Base-by-base conservation (phyloP, 139 green algal genomes). In the Coelastrella sp. region DNA sequence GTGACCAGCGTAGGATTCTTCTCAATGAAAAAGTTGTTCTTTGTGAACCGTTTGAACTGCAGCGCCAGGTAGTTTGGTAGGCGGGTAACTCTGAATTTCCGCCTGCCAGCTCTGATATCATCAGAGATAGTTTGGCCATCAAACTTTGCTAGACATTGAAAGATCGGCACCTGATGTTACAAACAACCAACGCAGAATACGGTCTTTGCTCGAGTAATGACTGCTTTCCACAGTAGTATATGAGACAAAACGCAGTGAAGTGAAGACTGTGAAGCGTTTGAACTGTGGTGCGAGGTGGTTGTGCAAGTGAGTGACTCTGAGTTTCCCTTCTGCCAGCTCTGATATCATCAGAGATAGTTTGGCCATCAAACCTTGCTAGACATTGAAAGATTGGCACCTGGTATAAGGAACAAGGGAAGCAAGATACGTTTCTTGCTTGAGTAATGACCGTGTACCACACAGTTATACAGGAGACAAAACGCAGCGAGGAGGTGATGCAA, bases 1-100 rank as follows among this genome's bases (percentile, higher is more conserved):
- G 98, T 99, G 32, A 99, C 98, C 75, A 99, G 96, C 78, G 98
- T 99, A 59, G 97, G 97, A 94, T 99, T 99, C 94, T 99, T 99
- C 95, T 99, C 97, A 13, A 96, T 73, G 90, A 97, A 98, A 89
- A 98, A 98, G 92, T 96, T 97, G 95, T 99, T 99, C 91, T 98
- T 98, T 14, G 95, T 97, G 94, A 99, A 99, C 84, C 98, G 95
- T 89, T 97, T 97, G 86, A 99, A 96, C 32, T 87, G 77, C 64
- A 91, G n/a, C 5, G 59, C 71, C 5, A 93, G 86, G 93, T 92
- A 96, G n/a, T 78, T 91, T 3, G 98, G 98, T 87, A 99, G 94
- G 20, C 94, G 92, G 6, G 94, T 97, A 59, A 99, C 82, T 20
- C 92, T 84, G 93, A 98, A 98, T 64, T 94, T 79, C 80, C 95